Conservation (phyloP, 495 filamentous ascomycete genomes). For the Aspergillus affinis region DNA sequence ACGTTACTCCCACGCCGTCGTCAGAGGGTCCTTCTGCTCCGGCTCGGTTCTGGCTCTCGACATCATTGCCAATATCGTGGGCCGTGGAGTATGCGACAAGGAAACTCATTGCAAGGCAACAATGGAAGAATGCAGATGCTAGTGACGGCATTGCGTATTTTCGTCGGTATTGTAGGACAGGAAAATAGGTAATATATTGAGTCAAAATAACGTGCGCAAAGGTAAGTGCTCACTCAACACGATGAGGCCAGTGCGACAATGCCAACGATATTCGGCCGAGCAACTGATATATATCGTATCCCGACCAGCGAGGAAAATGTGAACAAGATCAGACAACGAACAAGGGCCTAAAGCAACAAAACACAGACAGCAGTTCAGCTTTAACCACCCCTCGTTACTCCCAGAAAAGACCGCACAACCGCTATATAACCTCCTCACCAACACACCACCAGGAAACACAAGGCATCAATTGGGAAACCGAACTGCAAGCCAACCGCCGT, state of each 20-base stretch:
- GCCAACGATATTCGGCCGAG: not conserved
- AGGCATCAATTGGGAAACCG: not conserved
- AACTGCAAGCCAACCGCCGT: not conserved
- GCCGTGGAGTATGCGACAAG: slow-evolving; percentile 11
- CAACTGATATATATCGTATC: not conserved
- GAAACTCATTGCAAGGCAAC: slow-evolving; percentile 4
- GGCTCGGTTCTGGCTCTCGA: slow-evolving; percentile 15
- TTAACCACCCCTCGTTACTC: not conserved
- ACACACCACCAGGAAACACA: not conserved
- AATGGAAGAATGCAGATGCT: not conserved
- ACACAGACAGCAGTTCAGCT: not conserved
- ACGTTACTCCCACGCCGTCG: slow-evolving; percentile 16
- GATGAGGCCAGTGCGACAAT: not conserved
- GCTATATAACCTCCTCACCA: not conserved
- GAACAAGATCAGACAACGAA: not conserved
- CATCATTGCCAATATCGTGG: slow-evolving; percentile 13
- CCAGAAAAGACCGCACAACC: not conserved
- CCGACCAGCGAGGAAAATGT: not conserved
- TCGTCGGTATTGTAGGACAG: not conserved
- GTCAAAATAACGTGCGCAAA: not conserved
- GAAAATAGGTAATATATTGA: not conserved
- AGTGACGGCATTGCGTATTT: slow-evolving; percentile 4
- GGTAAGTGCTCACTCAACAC: not conserved
- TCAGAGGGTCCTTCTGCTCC: slow-evolving; percentile 17
- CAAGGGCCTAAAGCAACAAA: not conserved